Percentiles rank a stretch among this genome's conserved stretches.
These are phyloP conservation scores for Corymbia maculata DNA, from an alignment of 345 rosid genomes.

Conservation along the genomic window DNA sequence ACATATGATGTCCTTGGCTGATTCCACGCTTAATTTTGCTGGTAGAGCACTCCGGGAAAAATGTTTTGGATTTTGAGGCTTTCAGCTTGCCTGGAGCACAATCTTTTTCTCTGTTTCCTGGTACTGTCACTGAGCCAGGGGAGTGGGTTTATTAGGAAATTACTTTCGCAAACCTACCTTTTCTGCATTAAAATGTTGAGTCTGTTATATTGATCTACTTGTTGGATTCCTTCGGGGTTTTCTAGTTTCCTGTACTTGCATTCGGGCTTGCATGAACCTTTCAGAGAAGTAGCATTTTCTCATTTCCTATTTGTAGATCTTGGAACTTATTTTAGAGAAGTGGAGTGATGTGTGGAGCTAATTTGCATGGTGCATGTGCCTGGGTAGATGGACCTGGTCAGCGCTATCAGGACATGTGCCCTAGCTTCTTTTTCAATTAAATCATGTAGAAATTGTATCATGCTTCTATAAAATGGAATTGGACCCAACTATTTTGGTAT, in stretches of 20 bases:
- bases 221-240: background rate
- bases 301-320: background rate
- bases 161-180: background rate
- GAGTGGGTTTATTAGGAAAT: background rate
- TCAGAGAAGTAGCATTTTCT: background rate
- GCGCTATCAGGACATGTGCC: background rate
- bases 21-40: background rate
- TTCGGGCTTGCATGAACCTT: background rate
- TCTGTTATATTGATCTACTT: background rate
- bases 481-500: background rate
- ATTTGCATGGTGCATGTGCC: background rate
- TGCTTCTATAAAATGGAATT: background rate
- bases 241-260: background rate
- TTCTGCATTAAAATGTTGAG: background rate
- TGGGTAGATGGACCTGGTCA: background rate
- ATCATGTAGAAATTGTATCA: background rate
- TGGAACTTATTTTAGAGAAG: background rate
- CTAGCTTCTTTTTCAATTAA: background rate
- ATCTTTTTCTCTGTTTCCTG: background rate
- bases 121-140: background rate
- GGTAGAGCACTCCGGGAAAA: background rate
- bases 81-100: background rate
- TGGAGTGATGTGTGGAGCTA: background rate
- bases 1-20: background rate
- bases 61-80: background rate